A percentile compares a stretch with the other conserved stretches of the same genome.
phyloP scores from a whole-genome alignment of 352 stramenopile species.

The Pythium chondricola region DNA sequence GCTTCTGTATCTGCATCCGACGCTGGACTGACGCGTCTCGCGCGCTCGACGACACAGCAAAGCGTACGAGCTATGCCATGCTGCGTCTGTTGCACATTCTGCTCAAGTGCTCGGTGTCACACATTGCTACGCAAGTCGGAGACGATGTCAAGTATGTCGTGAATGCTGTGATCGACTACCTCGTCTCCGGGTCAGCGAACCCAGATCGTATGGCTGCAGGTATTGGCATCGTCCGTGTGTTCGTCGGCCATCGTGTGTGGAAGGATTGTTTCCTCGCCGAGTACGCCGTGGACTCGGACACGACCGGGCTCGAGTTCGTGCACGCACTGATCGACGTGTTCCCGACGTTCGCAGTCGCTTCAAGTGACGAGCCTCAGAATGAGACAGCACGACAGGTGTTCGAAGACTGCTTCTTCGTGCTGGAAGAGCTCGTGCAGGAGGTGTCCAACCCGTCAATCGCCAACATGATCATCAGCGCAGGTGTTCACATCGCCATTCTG shows the following conservation, averaged over 20 bases:
- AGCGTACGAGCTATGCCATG: constrained; percentile 31
- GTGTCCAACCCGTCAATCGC: constrained; percentile 53
- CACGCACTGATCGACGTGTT: constrained; percentile 48
- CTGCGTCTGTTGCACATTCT: constrained; percentile 66
- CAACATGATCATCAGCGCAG: constrained; percentile 61
- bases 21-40: constrained; percentile 35
- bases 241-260: constrained; percentile 54
- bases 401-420: constrained; percentile 50
- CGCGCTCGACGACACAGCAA: constrained; percentile 15
- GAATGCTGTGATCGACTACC: constrained; percentile 64
- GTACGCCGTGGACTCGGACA: constrained; percentile 57
- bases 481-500: constrained; percentile 61
- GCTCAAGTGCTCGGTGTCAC: constrained; percentile 47
- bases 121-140: constrained; percentile 40
- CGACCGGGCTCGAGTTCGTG: constrained; percentile 58
- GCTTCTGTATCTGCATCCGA: constrained; percentile 53
- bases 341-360: constrained; percentile 1
- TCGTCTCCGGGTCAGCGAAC: constrained; percentile 48
- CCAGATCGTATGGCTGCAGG: constrained; percentile 42
- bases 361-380: constrained; percentile 9
- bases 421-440: constrained; percentile 59
- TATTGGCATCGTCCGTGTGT: constrained; percentile 70
- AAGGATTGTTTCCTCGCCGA: constrained; percentile 69
- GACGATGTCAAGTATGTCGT: constrained; percentile 63
- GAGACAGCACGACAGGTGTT: constrained; percentile 33